phyloP scores from a whole-genome alignment of 106 monocot genomes.

The Apostasia shenzhenica region DNA sequence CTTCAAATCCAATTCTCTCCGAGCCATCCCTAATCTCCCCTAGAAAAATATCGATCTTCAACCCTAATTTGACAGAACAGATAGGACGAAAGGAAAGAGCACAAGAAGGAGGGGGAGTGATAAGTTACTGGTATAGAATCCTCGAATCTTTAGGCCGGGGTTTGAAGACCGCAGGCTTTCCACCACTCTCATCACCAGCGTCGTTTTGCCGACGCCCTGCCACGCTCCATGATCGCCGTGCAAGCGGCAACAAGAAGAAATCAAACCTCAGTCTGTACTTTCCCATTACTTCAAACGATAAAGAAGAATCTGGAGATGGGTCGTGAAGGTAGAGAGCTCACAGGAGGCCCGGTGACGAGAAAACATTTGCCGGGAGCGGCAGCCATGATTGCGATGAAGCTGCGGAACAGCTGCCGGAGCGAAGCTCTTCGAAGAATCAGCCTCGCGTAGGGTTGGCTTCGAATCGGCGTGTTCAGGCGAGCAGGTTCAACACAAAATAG shows the following conservation, averaged over 20 bases:
- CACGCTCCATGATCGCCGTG: background rate
- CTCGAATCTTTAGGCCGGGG: slow-evolving; percentile 52
- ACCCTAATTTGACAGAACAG: background rate
- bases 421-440: too few species aligned
- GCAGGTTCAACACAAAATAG: too few species aligned
- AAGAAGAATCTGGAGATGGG: background rate
- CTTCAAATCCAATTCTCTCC: slow-evolving; percentile 75
- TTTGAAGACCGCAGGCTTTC: slow-evolving; percentile 56
- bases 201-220: slow-evolving; percentile 90
- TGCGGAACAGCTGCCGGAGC: too few species aligned
- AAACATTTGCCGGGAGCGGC: slow-evolving; percentile 49
- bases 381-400: slow-evolving; percentile 14
- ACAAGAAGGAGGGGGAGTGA: background rate
- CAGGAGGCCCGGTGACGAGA: slow-evolving; percentile 84
- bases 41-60: slow-evolving; percentile 2
- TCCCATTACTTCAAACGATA: background rate
- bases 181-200: slow-evolving; percentile 75
- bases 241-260: background rate
- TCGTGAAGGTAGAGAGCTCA: slow-evolving; percentile 8
- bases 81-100: background rate
- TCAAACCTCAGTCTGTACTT: background rate
- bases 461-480: too few species aligned
- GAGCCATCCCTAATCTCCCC: slow-evolving; percentile 71
- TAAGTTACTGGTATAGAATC: slow-evolving; percentile 73
- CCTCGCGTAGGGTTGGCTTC: too few species aligned